phyloP scores from a whole-genome alignment of 169 alveolate genomes.

The Cystoisospora suis region DNA sequence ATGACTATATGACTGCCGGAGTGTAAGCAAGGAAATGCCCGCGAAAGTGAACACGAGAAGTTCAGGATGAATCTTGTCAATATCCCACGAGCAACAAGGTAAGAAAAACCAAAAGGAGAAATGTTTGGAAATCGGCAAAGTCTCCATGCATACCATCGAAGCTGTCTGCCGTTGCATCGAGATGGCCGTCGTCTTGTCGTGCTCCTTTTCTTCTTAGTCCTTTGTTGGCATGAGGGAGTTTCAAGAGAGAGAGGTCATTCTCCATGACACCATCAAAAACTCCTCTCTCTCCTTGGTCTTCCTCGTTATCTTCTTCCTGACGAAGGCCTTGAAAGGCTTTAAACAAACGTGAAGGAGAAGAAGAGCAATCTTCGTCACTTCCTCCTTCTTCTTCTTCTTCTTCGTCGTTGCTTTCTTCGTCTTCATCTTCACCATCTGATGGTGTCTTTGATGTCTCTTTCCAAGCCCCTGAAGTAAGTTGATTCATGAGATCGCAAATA shows the following conservation, averaged over 20 bases:
- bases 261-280: slow-evolving; percentile 8
- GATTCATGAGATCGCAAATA: slow-evolving; percentile 3
- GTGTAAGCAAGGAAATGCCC: too few relatives aligned
- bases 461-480: neutral
- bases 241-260: slow-evolving; percentile 14
- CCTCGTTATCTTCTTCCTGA: neutral
- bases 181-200: neutral
- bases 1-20: too few relatives aligned
- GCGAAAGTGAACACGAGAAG: too few relatives aligned
- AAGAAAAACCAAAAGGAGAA: too few relatives aligned
- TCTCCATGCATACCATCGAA: too few relatives aligned
- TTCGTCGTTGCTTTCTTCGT: slow-evolving; percentile 7
- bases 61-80: too few relatives aligned
- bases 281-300: neutral
- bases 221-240: too few relatives aligned
- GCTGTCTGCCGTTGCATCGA: too few relatives aligned
- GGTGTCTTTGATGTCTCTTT: too few relatives aligned
- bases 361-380: neutral
- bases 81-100: too few relatives aligned
- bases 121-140: too few relatives aligned
- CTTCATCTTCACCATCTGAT: neutral
- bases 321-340: neutral
- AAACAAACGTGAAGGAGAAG: neutral
- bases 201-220: neutral
- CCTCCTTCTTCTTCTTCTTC: neutral